phyloP scores from a whole-genome alignment of 1,139 yeast species.

The Kodamaea arcana region DNA sequence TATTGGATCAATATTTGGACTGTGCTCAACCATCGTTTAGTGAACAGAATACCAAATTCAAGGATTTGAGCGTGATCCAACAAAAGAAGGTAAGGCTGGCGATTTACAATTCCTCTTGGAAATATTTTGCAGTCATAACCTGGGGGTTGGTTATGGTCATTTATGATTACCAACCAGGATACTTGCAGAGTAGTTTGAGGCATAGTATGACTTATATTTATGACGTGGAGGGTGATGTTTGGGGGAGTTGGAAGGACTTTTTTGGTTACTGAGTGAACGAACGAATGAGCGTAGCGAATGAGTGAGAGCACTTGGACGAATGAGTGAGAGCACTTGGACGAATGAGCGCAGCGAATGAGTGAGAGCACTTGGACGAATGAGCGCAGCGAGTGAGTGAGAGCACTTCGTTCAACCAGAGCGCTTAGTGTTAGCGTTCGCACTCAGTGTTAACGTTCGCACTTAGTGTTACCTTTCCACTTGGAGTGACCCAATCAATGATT shows the following conservation, averaged over 20 bases:
- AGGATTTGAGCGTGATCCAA: conserved; percentile 29
- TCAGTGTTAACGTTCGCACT: too few relatives aligned
- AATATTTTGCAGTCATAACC: conserved; percentile 58
- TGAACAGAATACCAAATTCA: conserved; percentile 22
- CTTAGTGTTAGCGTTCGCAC: too few relatives aligned
- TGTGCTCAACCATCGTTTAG: conserved; percentile 35
- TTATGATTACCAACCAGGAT: conserved; percentile 59
- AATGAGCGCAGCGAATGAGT: too few relatives aligned
- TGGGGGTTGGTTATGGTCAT: conserved; percentile 79
- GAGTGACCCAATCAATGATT: too few relatives aligned
- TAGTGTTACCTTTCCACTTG: too few relatives aligned
- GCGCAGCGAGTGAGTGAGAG: too few relatives aligned
- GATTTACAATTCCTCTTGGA: conserved; percentile 52
- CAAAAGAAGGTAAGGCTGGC: conserved; percentile 30
- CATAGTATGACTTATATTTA: conserved; percentile 72
- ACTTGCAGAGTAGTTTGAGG: conserved; percentile 63
- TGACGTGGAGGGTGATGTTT: conserved; percentile 46
- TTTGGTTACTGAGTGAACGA: conserved; percentile 26
- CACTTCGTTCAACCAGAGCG: too few relatives aligned
- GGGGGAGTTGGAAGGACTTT: conserved; percentile 43
- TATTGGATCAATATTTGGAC: conserved; percentile 35
- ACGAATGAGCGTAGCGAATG: too few relatives aligned
- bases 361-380: too few relatives aligned
- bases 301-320: too few relatives aligned
- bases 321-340: too few relatives aligned